Percentiles rank a stretch among this genome's conserved stretches.
Evolutionary conservation across 306 rosid genomes (phyloP).

Genomic region (Cucurbita moschata): DNA sequence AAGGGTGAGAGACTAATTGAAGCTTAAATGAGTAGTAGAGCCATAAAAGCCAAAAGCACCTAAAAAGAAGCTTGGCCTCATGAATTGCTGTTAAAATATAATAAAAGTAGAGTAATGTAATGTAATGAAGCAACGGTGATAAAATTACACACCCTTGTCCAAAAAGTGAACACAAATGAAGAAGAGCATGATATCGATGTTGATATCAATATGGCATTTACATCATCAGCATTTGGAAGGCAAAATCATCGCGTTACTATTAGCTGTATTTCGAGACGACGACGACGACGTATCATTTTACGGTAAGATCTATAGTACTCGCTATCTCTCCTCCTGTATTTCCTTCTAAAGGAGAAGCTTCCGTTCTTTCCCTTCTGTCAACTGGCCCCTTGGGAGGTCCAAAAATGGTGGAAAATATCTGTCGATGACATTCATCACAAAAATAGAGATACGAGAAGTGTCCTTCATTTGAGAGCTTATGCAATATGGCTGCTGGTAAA

Average conservation of each 20-base stretch:
- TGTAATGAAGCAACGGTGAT: background rate
- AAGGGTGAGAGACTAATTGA: too few species aligned
- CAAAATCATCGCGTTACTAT: background rate
- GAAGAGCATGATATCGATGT: background rate
- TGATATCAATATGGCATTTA: background rate
- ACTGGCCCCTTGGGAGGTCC: constrained; percentile 68
- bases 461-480: constrained; percentile 79
- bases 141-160: background rate
- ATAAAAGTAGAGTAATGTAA: background rate
- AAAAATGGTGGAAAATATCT: constrained; percentile 54
- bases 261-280: background rate
- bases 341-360: constrained; percentile 21
- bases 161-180: background rate
- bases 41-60: background rate
- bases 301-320: constrained; percentile 14
- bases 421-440: constrained; percentile 71
- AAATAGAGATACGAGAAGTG: constrained; percentile 75
- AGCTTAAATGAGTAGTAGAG: background rate
- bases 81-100: background rate
- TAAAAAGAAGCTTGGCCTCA: background rate
- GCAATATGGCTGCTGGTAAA: constrained; percentile 59
- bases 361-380: constrained; percentile 16
- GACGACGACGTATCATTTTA: constrained; percentile 11
- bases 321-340: constrained; percentile 12
- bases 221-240: constrained; percentile 7